These are phyloP conservation scores for Danielia reshetovae DNA, from an alignment of 805 yeast genomes.

Conservation along the genomic window DNA sequence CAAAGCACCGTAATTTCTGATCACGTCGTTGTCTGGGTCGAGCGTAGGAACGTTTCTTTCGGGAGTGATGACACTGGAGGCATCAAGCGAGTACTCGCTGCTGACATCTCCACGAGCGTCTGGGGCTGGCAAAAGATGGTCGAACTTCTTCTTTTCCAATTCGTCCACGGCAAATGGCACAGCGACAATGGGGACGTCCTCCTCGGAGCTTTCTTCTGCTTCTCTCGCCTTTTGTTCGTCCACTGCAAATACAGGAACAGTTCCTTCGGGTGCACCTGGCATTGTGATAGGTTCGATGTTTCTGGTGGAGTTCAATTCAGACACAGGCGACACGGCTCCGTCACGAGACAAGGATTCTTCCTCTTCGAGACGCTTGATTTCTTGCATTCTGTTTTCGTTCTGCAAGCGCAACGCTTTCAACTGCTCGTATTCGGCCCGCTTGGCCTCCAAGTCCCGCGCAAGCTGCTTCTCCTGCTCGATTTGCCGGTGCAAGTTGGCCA, in stretches of 20 bases:
- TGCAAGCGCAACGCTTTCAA: conserved; percentile 25
- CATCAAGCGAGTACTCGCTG: conserved; percentile 3
- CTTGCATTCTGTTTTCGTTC: conserved; percentile 24
- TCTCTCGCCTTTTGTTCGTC: background rate
- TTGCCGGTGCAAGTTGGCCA: conserved; percentile 28
- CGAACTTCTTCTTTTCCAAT: conserved; percentile 14
- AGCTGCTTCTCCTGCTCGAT: conserved; percentile 36
- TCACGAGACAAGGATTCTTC: conserved; percentile 6
- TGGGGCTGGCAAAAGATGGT: background rate
- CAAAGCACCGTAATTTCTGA: no score
- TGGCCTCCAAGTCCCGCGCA: conserved; percentile 35
- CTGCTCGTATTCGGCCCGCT: conserved; percentile 33
- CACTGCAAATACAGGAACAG: background rate
- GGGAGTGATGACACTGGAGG: background rate
- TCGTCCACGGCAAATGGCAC: conserved; percentile 22
- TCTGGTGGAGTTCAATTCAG: conserved; percentile 2
- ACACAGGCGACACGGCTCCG: conserved; percentile 1
- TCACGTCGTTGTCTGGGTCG: conserved; percentile 9
- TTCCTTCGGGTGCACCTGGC: conserved; percentile 3
- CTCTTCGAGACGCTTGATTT: conserved; percentile 14
- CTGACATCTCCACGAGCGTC: background rate
- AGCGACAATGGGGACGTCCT: conserved; percentile 19
- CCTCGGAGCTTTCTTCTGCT: conserved; percentile 16
- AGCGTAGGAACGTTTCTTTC: background rate
- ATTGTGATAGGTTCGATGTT: conserved; percentile 8